Evolutionary conservation across 495 filamentous ascomycete genomes (phyloP).

Genomic region (Penicillium pancosmium): DNA sequence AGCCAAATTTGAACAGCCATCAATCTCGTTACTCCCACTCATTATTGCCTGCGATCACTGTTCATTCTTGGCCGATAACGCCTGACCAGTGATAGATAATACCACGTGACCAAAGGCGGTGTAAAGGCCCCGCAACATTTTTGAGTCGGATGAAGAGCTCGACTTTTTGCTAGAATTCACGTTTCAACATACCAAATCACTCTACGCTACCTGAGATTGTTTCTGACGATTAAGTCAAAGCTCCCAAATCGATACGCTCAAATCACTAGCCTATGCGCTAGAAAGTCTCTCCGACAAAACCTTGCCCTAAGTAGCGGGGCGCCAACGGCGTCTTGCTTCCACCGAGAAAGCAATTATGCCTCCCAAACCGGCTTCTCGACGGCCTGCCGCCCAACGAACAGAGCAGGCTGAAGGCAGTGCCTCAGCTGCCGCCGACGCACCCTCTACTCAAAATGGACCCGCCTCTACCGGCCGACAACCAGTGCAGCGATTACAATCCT

Average conservation of each 20-base stretch:
- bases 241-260: neutral
- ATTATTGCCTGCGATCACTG: no score
- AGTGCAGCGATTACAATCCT: slow-evolving; percentile 48
- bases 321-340: slow-evolving; percentile 23
- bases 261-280: slow-evolving; percentile 10
- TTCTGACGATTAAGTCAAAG: neutral
- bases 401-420: slow-evolving; percentile 6
- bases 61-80: neutral
- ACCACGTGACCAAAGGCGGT: slow-evolving; percentile 23
- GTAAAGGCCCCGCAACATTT: slow-evolving; percentile 31
- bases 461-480: slow-evolving; percentile 31
- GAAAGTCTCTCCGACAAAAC: slow-evolving; percentile 6
- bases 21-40: no score
- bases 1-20: no score
- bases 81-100: neutral
- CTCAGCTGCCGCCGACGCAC: neutral
- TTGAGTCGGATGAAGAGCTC: slow-evolving; percentile 25
- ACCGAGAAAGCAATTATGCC: slow-evolving; percentile 38
- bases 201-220: no score
- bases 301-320: slow-evolving; percentile 18
- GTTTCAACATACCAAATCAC: neutral
- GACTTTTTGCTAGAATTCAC: slow-evolving; percentile 24
- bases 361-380: slow-evolving; percentile 43
- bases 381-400: slow-evolving; percentile 30
- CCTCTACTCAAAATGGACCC: slow-evolving; percentile 18